Percentiles rank a stretch among this genome's conserved stretches.
Conservation (phyloP, 2,329 filamentous ascomycete genomes). For the Pseudogymnoascus sp. region DNA sequence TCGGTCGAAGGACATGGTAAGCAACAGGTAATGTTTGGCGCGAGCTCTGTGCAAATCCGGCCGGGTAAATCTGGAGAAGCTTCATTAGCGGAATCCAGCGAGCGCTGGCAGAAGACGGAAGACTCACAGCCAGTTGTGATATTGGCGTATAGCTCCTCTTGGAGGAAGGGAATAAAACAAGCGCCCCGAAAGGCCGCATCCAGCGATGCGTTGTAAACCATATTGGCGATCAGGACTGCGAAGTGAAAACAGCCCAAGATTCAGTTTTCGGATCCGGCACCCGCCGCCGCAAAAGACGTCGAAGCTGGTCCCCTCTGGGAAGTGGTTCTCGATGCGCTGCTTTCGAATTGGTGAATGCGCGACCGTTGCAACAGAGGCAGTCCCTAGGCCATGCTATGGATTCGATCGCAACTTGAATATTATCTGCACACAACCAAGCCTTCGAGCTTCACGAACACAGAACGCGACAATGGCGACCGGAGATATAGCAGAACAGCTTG, state of each 20-base stretch:
- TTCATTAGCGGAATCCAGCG: slow-evolving; percentile 15
- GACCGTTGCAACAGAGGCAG: slow-evolving; percentile 4
- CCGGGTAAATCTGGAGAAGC: slow-evolving; percentile 39
- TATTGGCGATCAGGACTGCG: neutral
- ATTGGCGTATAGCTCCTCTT: slow-evolving; percentile 32
- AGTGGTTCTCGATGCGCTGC: neutral
- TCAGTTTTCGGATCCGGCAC: neutral
- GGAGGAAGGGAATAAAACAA: slow-evolving; percentile 64
- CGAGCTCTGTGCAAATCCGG: slow-evolving; percentile 47
- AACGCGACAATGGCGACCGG: slow-evolving; percentile 2
- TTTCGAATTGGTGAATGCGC: slow-evolving; percentile 3
- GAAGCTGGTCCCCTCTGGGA: neutral
- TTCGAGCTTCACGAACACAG: neutral
- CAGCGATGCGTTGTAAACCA: neutral
- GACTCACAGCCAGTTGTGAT: neutral
- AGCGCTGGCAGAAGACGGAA: neutral
- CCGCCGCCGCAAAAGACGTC: neutral
- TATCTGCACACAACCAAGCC: neutral
- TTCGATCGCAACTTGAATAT: neutral
- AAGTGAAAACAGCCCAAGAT: neutral
- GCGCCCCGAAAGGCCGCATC: slow-evolving; percentile 30
- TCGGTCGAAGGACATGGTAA: slow-evolving; percentile 82
- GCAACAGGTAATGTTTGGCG: slow-evolving; percentile 59
- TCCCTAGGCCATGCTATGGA: neutral
- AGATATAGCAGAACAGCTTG: neutral